Evolutionary conservation across 2,329 filamentous ascomycete species (phyloP).

Genomic region (Hysterium pulicare): DNA sequence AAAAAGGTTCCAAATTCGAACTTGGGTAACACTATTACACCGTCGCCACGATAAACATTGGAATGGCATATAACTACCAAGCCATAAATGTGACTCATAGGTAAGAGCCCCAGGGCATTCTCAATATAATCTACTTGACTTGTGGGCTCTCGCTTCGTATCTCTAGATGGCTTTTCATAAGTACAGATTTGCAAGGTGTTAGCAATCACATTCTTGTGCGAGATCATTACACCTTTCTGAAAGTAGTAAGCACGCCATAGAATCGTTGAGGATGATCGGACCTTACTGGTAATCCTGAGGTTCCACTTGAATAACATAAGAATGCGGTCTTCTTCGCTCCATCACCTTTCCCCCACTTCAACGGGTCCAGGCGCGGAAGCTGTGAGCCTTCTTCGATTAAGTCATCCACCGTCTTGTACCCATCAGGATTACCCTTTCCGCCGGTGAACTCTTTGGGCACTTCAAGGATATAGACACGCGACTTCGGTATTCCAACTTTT

Average conservation of each 20-base stretch:
- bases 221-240: slow-evolving; percentile 81
- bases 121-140: slow-evolving; percentile 48
- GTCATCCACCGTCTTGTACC: slow-evolving; percentile 64
- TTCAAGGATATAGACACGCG: slow-evolving; percentile 67
- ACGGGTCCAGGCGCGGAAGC: slow-evolving; percentile 51
- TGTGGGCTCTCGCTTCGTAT: slow-evolving; percentile 40
- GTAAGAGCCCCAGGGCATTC: slow-evolving; percentile 65
- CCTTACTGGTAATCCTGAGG: slow-evolving; percentile 69
- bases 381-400: slow-evolving; percentile 60
- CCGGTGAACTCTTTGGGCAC: slow-evolving; percentile 56
- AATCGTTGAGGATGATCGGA: background rate
- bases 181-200: slow-evolving; percentile 64
- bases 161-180: slow-evolving; percentile 47
- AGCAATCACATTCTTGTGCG: slow-evolving; percentile 73
- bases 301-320: slow-evolving; percentile 77
- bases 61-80: slow-evolving; percentile 68
- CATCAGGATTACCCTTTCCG: slow-evolving; percentile 43
- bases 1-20: slow-evolving; percentile 70
- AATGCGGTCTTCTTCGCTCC: slow-evolving; percentile 68
- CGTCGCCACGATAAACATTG: slow-evolving; percentile 68
- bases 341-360: slow-evolving; percentile 63
- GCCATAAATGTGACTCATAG: slow-evolving; percentile 79
- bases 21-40: slow-evolving; percentile 67
- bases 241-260: slow-evolving; percentile 8
- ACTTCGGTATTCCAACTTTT: slow-evolving; percentile 59